Base-by-base conservation (phyloP, 2,329 filamentous ascomycete genomes). In the Fusarium keratoplasticum region DNA sequence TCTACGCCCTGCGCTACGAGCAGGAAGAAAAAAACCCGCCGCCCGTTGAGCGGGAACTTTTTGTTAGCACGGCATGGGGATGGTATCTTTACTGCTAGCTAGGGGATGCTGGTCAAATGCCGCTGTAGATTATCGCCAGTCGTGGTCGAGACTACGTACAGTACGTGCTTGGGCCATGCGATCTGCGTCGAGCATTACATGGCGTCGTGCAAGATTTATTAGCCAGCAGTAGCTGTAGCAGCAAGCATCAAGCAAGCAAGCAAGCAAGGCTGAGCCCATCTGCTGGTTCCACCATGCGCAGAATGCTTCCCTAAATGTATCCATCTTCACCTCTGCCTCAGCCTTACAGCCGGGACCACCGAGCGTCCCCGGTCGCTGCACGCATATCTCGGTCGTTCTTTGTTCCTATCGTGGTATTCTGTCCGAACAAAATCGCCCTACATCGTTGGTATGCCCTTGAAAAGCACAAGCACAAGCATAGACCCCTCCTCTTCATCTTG, bases 331-430 rank as follows among this genome's bases (percentile, higher is more conserved):
- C 57, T 72, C 70, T 72, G 69, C 62, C 63, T 77, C 76, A 77
- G 70, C 75, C 75, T 76, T 69, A 74, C 67, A 70, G 57, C 68
- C 62, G 64, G 71, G 64, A 70, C 68, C 59, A 70, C 68, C 60
- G 59, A 57, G 50, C 60, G 59, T 71, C 61, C 69, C 70, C 63
- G 66, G 54, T 44, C 54, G 55, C 57, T 42, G 25, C 18, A 25
- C 42, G 42, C 42, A 25, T 47, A 47, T 47, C 22, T 47, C 42
- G 20, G 20, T 18, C 42, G 42, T 47, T 47, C 38, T 67, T 59
- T 66, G 18, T 67, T 67, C 63, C 20, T 40, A n/a, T 42, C 57
- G 11, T 29, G 18, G 22, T 13, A 42, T 59, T 38, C 35, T 9
- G 35, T 9, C 36, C 57, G 57, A 40, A 5, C 1, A 47, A 47